Evolutionary conservation across 225 moss, liverwort and hornwort genomes (phyloP), one percentile per base, ranked within the genome.

Genomic region (Rhytidiadelphus loreus): DNA sequence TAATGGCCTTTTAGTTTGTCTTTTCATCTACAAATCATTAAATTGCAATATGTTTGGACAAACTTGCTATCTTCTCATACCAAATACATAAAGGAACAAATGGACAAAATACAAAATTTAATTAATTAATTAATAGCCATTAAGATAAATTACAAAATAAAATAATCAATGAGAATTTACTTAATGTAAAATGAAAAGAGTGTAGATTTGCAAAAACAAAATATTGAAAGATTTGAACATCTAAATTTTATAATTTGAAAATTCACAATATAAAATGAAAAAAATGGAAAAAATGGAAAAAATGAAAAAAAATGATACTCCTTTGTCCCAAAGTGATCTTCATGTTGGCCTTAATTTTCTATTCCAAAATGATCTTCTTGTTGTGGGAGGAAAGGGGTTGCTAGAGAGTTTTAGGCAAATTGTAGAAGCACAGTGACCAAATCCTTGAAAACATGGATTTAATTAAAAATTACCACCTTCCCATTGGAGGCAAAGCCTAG

Each of bases 1-100:
- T 3, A 14, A 0, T 15, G 13, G 13, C 5, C 22, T 22, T 76
- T 1, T 0, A 0, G 0, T 6, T 76, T 52, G 35, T 77, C 37
- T 5, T 37, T 77, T 77, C 35, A 77, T 77, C 9, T 23, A 53
- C 14, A 35, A 2, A 0, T 77, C 37, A 35, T 24, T 74, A 18
- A 48, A 48, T 48, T 48, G 8, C 1, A 2, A 30, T 29, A 0
- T 7, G 0, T n/a, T 23, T 23, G 4, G 21, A 69, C 3, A 1
- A 41, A 41, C 22, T 46, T 30, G 7, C 29, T 18, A 7, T 30
- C 11, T 18, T 73, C 30, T 48, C 7, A 48, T 30, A 19, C 1
- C 11, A 48, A 3, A 46, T 4, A 48, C 1, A 1, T 30, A 73
- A 16, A 73, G 30, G 7, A 1, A 4, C 11, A 46, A 10, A 32